These are phyloP conservation scores for Zygotorulaspora florentina DNA, from an alignment of 805 yeast genomes.

Conservation along the genomic window DNA sequence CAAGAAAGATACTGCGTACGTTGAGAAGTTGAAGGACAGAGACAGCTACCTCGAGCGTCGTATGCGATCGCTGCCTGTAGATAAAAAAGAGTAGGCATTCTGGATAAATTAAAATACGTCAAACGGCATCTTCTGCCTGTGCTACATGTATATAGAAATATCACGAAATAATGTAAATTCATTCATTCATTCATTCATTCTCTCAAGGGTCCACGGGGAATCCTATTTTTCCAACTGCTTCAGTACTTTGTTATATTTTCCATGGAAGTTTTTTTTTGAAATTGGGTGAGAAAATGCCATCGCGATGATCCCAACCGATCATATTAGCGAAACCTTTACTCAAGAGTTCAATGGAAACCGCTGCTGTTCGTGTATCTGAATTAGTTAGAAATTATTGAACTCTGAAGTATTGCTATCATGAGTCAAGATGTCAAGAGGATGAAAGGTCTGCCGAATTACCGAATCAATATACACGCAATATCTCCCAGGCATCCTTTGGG, in stretches of 20 bases:
- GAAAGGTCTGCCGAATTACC: conserved; percentile 9
- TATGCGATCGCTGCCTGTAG: conserved; percentile 51
- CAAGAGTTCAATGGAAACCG: too few species aligned
- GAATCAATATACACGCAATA: conserved; percentile 20
- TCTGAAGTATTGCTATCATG: neutral
- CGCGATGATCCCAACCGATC: too few species aligned
- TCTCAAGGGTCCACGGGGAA: too few species aligned
- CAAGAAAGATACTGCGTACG: conserved; percentile 47
- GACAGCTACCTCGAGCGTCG: conserved; percentile 54
- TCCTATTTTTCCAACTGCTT: neutral
- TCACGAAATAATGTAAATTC: conserved; percentile 1
- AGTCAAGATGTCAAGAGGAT: conserved; percentile 1
- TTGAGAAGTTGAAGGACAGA: conserved; percentile 45
- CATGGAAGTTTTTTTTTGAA: too few species aligned
- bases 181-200: neutral
- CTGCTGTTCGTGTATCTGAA: too few species aligned
- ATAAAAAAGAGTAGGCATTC: conserved; percentile 20
- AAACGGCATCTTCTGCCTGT: neutral
- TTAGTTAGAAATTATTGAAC: too few species aligned
- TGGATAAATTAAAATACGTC: neutral
- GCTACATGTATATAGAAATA: conserved; percentile 8
- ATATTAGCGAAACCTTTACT: too few species aligned
- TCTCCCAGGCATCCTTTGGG: conserved; percentile 62
- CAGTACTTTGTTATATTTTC: too few species aligned
- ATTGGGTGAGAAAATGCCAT: too few species aligned